Conservation (phyloP, 1,284 basidiomycete species). For the Cryptococcus hybrid region DNA sequence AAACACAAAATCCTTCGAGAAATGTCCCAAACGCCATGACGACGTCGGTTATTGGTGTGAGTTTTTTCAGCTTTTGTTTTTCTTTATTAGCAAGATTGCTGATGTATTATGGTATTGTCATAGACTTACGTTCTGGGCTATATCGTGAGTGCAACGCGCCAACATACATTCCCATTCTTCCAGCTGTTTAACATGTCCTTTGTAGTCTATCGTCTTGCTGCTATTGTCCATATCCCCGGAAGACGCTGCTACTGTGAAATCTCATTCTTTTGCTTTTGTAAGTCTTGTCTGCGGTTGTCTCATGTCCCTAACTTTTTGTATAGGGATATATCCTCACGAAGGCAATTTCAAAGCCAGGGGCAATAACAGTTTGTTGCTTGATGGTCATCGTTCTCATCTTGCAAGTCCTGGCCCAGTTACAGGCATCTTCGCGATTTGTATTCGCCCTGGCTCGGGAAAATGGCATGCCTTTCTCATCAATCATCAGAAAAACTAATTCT, state of each 20-base stretch:
- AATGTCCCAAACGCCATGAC: slow-evolving; percentile 49
- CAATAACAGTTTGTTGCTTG: slow-evolving; percentile 35
- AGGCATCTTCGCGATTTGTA: slow-evolving; percentile 48
- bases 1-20: slow-evolving; percentile 47
- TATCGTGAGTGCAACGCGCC: slow-evolving; percentile 26
- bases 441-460: slow-evolving; percentile 49
- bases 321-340: slow-evolving; percentile 43
- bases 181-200: not conserved
- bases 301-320: not conserved
- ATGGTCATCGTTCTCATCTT: slow-evolving; percentile 36
- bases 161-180: too few species aligned
- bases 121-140: slow-evolving; percentile 44
- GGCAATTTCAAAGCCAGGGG: slow-evolving; percentile 31
- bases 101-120: not conserved
- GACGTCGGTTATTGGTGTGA: slow-evolving; percentile 29
- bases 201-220: slow-evolving; percentile 42
- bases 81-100: not conserved
- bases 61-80: slow-evolving; percentile 1
- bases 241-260: slow-evolving; percentile 24
- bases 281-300: slow-evolving; percentile 3
- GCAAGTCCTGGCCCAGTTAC: slow-evolving; percentile 46
- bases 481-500: slow-evolving; percentile 37
- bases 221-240: slow-evolving; percentile 39
- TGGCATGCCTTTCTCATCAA: slow-evolving; percentile 44
- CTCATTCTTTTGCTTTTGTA: slow-evolving; percentile 41